These are phyloP conservation scores for Sporothrix variecibatus DNA, from an alignment of 2,329 filamentous ascomycete species.

Conservation along the genomic window DNA sequence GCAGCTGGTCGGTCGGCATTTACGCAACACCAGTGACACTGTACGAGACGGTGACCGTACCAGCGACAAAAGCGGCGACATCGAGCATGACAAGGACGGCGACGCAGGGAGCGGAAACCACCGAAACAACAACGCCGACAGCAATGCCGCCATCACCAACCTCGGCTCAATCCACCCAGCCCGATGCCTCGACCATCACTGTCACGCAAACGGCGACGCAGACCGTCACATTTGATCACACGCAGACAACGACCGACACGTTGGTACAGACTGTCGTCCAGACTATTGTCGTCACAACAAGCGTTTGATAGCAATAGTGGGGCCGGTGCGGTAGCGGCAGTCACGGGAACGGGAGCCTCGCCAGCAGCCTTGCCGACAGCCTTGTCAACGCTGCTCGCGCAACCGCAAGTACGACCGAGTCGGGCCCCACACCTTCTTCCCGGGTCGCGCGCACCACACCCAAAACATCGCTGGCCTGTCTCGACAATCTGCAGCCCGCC, in stretches of 20 bases:
- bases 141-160: not conserved
- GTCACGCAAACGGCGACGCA: conserved; percentile 13
- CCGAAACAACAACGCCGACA: not conserved
- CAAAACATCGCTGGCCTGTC: conserved; percentile 24
- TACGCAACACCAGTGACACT: conserved; percentile 24
- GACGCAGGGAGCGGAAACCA: not conserved
- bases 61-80: not conserved
- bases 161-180: too few species aligned
- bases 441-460: conserved; percentile 3
- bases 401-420: not conserved
- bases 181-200: conserved; percentile 10
- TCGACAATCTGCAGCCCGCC: conserved; percentile 25
- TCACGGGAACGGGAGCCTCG: not conserved
- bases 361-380: not conserved
- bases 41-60: conserved; percentile 23
- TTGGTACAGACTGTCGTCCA: conserved; percentile 8
- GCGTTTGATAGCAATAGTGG: not conserved
- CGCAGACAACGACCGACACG: conserved; percentile 12
- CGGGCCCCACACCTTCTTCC: not conserved
- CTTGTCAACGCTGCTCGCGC: not conserved
- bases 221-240: conserved; percentile 9
- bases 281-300: conserved; percentile 4
- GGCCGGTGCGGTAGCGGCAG: not conserved
- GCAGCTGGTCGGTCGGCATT: conserved; percentile 28
- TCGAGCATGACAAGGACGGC: not conserved